Conservation (phyloP, 148 eudicot species). For the Amaranthus hypochondriacus region DNA sequence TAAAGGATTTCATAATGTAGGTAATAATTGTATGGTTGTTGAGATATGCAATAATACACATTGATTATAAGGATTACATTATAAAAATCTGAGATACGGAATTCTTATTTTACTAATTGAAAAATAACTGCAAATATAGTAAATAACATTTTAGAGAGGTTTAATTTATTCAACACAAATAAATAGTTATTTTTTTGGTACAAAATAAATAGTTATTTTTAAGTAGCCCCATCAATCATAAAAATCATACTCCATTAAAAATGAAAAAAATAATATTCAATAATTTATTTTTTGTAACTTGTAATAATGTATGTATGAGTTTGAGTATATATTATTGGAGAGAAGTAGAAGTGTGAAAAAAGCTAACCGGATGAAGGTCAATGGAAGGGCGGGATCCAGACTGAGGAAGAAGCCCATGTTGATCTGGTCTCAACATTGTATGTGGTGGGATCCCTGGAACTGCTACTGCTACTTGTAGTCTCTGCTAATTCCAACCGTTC, state of each 20-base stretch:
- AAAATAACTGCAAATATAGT: not conserved
- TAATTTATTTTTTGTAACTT: not conserved
- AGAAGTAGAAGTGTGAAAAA: not conserved
- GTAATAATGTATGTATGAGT: too few species aligned
- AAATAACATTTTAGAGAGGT: not conserved
- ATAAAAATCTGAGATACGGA: too few species aligned
- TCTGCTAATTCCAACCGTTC: conserved; percentile 35
- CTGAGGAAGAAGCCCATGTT: conserved; percentile 25
- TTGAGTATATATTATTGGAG: too few species aligned
- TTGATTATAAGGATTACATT: too few species aligned
- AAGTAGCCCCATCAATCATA: not conserved
- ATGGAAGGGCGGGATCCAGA: conserved; percentile 35
- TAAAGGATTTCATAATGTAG: too few species aligned
- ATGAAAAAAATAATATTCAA: too few species aligned
- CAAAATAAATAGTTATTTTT: not conserved
- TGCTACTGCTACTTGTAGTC: conserved; percentile 46
- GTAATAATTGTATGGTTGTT: too few species aligned
- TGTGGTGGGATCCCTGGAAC: conserved; percentile 75
- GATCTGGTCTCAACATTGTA: conserved; percentile 38
- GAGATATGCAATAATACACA: too few species aligned
- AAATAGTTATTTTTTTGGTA: too few species aligned
- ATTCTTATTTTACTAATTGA: not conserved
- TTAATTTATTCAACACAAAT: not conserved
- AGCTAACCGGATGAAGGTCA: conserved; percentile 65
- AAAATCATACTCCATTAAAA: not conserved